Evolutionary conservation across 176 grass and related monocot genomes (phyloP).

Genomic region (Rhynchospora breviuscula): DNA sequence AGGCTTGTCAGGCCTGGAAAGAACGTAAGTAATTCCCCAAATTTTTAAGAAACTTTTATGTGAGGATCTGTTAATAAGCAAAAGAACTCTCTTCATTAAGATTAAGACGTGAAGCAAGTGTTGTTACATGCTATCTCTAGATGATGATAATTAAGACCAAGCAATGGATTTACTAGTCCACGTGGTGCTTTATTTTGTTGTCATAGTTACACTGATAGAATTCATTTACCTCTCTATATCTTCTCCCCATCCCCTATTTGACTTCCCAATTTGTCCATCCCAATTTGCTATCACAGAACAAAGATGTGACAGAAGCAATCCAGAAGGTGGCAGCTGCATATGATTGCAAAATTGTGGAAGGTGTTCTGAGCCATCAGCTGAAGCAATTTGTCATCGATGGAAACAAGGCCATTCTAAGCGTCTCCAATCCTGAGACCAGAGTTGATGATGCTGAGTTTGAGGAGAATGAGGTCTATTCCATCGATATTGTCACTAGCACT

Average conservation of each 20-base stretch:
- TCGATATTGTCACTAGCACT: slow-evolving; percentile 92
- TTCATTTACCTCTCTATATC: not conserved
- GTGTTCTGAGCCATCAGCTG: slow-evolving; percentile 94
- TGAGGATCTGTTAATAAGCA: not conserved
- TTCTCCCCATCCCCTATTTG: not conserved
- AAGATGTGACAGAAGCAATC: slow-evolving; percentile 93
- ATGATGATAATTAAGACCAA: slow-evolving; percentile 18
- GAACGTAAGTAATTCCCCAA: slow-evolving; percentile 40
- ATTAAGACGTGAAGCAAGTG: not conserved
- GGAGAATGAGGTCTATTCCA: slow-evolving; percentile 98
- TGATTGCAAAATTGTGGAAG: slow-evolving; percentile 98
- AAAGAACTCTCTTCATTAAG: not conserved
- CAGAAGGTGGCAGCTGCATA: slow-evolving; percentile 96
- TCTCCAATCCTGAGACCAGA: slow-evolving; percentile 78
- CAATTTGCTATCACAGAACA: slow-evolving; percentile 51
- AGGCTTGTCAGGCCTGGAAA: slow-evolving; percentile 94
- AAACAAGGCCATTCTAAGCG: slow-evolving; percentile 87
- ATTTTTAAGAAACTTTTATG: not conserved
- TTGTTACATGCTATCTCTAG: not conserved
- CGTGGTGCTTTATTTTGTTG: slow-evolving; percentile 14
- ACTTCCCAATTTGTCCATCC: slow-evolving; percentile 4
- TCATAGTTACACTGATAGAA: slow-evolving; percentile 32
- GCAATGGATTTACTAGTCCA: slow-evolving; percentile 21
- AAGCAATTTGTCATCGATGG: slow-evolving; percentile 99
- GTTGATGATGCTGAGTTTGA: slow-evolving; percentile 99